phyloP scores from a whole-genome alignment of 2,329 filamentous ascomycete genomes.

The Apiospora hydei region DNA sequence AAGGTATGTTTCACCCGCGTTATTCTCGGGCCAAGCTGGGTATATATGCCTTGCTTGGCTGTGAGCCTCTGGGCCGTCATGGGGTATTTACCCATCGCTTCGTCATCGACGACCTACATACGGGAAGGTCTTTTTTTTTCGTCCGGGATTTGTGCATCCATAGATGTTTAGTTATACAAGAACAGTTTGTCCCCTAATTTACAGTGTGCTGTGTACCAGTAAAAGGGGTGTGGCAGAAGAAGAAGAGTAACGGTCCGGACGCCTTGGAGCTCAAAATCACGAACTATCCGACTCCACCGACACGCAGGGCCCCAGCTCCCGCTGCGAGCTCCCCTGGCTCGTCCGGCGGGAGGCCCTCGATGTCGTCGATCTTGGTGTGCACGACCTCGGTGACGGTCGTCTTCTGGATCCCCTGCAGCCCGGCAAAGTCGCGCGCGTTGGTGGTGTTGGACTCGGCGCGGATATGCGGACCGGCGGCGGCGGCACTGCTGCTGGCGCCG shows the following conservation, averaged over 20 bases:
- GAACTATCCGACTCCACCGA: not conserved
- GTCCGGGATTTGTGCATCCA: not conserved
- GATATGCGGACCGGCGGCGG: not conserved
- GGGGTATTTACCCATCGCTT: too few species aligned
- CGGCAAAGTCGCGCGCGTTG: not conserved
- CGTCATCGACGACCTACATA: too few species aligned
- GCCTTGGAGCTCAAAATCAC: not conserved
- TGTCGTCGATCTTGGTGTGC: not conserved
- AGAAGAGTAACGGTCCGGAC: too few species aligned
- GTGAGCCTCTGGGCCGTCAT: not conserved
- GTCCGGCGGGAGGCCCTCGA: not conserved
- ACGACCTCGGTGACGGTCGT: conserved; percentile 26
- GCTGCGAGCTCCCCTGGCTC: conserved; percentile 20
- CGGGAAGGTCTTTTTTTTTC: not conserved
- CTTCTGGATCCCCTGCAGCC: conserved; percentile 22
- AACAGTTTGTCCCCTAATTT: not conserved
- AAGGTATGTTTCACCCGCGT: not conserved
- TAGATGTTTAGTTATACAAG: not conserved
- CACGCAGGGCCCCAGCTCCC: conserved; percentile 1
- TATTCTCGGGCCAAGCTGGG: not conserved
- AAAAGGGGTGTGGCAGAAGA: not conserved
- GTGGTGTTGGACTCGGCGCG: not conserved
- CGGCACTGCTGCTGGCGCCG: not conserved
- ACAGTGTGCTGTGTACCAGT: not conserved
- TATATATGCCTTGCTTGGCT: not conserved